Evolutionary conservation across 83 land plant species (phyloP).

Genomic region (Larix sibirica): DNA sequence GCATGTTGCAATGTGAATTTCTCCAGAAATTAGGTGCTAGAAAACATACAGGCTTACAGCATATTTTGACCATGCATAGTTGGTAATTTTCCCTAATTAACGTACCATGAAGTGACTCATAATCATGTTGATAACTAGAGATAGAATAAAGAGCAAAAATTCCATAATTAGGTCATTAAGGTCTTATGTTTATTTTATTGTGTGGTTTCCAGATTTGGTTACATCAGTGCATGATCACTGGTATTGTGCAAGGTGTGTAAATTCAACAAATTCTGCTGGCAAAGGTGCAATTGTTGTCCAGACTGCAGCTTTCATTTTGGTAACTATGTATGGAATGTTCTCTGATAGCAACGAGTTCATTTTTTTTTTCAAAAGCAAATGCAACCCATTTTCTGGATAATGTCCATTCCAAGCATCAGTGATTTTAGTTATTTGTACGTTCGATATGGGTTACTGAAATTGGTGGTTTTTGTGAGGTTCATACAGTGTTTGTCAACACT

Average conservation of each 20-base stretch:
- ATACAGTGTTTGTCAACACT: neutral
- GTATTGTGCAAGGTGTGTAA: constrained; percentile 70
- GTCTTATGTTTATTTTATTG: neutral
- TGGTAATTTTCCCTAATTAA: neutral
- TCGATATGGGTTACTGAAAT: neutral
- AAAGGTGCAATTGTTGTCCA: constrained; percentile 71
- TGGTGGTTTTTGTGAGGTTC: constrained; percentile 5
- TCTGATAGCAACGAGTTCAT: neutral
- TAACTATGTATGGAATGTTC: constrained; percentile 53
- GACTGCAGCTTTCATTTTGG: constrained; percentile 48
- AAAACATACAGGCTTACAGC: neutral
- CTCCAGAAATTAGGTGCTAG: neutral
- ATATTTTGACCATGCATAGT: neutral
- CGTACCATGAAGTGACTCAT: neutral
- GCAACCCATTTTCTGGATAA: neutral
- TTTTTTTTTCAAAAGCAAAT: neutral
- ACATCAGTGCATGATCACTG: constrained; percentile 71
- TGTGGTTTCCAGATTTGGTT: constrained; percentile 42
- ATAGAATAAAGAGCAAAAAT: too few relatives aligned
- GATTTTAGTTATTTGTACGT: neutral
- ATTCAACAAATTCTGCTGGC: constrained; percentile 58
- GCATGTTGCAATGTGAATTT: too few relatives aligned
- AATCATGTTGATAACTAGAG: too few relatives aligned
- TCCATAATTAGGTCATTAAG: too few relatives aligned
- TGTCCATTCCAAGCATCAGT: neutral